phyloP scores from a whole-genome alignment of 257 asterid species.

The Voacanga thouarsii region DNA sequence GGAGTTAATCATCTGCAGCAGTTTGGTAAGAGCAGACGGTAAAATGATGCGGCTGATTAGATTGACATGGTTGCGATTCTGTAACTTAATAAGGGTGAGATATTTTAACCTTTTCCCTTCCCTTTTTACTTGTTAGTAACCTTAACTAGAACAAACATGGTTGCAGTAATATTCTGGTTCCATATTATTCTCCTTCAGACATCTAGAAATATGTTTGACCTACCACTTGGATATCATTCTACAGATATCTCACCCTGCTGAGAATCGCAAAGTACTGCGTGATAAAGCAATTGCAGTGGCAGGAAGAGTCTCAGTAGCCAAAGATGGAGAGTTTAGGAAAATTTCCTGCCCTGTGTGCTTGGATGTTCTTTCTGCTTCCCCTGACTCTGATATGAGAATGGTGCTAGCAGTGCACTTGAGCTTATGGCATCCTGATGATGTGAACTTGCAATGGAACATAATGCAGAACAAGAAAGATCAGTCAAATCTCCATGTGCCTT shows the following conservation, averaged over 20 bases:
- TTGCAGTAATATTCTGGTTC: not conserved
- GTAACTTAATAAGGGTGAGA: constrained; percentile 50
- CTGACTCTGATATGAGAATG: constrained; percentile 51
- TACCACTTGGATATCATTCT: constrained; percentile 9
- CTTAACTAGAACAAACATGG: constrained; percentile 2
- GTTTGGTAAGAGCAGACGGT: not conserved
- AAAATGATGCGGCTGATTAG: constrained; percentile 43
- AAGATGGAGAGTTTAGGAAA: constrained; percentile 34
- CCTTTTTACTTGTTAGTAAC: not conserved
- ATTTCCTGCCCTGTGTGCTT: constrained; percentile 82
- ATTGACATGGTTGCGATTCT: constrained; percentile 45
- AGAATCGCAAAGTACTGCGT: constrained; percentile 33
- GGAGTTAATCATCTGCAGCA: not conserved
- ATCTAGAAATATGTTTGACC: not conserved
- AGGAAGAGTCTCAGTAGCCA: constrained; percentile 48
- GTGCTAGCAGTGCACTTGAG: constrained; percentile 77
- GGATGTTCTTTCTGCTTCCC: constrained; percentile 29
- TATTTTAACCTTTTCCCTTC: not conserved
- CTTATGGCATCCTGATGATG: constrained; percentile 87
- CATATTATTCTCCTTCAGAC: not conserved
- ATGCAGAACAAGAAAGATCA: constrained; percentile 52
- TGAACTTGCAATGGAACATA: constrained; percentile 69
- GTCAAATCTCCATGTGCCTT: constrained; percentile 53
- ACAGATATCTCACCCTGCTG: constrained; percentile 39
- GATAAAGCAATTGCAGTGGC: constrained; percentile 78